A percentile compares a stretch with the other conserved stretches of the same genome.
phyloP scores from a whole-genome alignment of 2,329 filamentous ascomycete species.

The Penicillium sp. region DNA sequence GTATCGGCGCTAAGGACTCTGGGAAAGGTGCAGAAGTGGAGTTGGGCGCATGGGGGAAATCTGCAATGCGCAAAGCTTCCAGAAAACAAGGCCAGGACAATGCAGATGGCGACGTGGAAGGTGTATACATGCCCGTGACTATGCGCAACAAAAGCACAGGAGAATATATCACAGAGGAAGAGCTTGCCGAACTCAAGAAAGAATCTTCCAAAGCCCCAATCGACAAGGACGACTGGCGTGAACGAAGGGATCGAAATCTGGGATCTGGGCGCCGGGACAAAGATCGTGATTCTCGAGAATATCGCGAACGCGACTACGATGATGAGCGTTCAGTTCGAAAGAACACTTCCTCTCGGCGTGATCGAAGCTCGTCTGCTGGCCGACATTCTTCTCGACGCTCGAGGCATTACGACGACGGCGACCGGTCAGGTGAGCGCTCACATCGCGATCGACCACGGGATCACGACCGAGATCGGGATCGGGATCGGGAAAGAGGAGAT shows the following conservation, averaged over 20 bases:
- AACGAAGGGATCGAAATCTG: constrained; percentile 41
- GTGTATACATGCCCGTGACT: constrained; percentile 57
- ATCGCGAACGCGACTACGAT: constrained; percentile 30
- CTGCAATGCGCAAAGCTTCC: constrained; percentile 50
- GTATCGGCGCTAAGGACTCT: constrained; percentile 80
- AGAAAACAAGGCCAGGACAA: constrained; percentile 50
- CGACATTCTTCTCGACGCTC: constrained; percentile 31
- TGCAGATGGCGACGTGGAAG: constrained; percentile 34
- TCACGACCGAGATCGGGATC: constrained; percentile 17
- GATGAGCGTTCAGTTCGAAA: constrained; percentile 34
- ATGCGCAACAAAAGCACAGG: constrained; percentile 58
- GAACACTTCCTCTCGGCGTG: constrained; percentile 34
- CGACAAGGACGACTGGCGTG: constrained; percentile 41
- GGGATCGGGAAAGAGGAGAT: constrained; percentile 6
- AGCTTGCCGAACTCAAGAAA: constrained; percentile 49
- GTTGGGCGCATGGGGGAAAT: constrained; percentile 72
- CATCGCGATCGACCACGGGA: constrained; percentile 19
- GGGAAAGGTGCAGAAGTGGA: constrained; percentile 57
- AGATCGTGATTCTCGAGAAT: constrained; percentile 27
- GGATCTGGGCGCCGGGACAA: constrained; percentile 34
- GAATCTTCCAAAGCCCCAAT: constrained; percentile 41
- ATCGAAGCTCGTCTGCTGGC: constrained; percentile 32
- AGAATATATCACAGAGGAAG: constrained; percentile 57
- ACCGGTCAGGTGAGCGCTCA: constrained; percentile 30
- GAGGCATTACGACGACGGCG: constrained; percentile 34